phyloP scores from a whole-genome alignment of 1,139 yeast species.

The Suhomyces panamericanus region DNA sequence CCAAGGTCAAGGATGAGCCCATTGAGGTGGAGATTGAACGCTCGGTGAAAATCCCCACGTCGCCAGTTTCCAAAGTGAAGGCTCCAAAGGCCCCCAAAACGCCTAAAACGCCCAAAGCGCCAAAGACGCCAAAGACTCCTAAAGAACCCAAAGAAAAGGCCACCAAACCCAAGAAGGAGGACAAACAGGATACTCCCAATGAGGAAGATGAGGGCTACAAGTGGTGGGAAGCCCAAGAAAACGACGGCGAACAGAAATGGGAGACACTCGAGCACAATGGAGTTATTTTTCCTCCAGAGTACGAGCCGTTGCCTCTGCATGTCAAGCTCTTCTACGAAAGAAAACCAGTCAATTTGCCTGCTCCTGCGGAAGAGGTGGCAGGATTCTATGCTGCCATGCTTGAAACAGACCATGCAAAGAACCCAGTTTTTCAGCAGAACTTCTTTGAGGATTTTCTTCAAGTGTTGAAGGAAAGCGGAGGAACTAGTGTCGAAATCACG shows the following conservation, averaged over 20 bases:
- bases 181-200: slow-evolving; percentile 10
- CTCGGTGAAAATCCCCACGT: background rate
- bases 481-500: slow-evolving; percentile 55
- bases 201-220: slow-evolving; percentile 60
- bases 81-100: slow-evolving; percentile 5
- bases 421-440: slow-evolving; percentile 82
- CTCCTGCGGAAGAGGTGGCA: slow-evolving; percentile 92
- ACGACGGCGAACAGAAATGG: slow-evolving; percentile 83
- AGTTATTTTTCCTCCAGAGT: slow-evolving; percentile 89
- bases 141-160: slow-evolving; percentile 1
- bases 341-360: slow-evolving; percentile 68
- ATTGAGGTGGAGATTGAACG: background rate
- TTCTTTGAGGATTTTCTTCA: slow-evolving; percentile 76
- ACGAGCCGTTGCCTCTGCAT: slow-evolving; percentile 80
- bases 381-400: slow-evolving; percentile 90
- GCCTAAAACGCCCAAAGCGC: slow-evolving; percentile 5
- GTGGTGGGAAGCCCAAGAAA: slow-evolving; percentile 83
- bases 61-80: background rate
- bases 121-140: slow-evolving; percentile 6
- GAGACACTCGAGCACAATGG: slow-evolving; percentile 83
- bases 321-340: slow-evolving; percentile 78
- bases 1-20: slow-evolving; percentile 4
- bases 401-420: slow-evolving; percentile 85
- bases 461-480: slow-evolving; percentile 69
- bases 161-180: background rate